phyloP scores from a whole-genome alignment of 139 green algal genomes.

The Parachlorella kessleri region DNA sequence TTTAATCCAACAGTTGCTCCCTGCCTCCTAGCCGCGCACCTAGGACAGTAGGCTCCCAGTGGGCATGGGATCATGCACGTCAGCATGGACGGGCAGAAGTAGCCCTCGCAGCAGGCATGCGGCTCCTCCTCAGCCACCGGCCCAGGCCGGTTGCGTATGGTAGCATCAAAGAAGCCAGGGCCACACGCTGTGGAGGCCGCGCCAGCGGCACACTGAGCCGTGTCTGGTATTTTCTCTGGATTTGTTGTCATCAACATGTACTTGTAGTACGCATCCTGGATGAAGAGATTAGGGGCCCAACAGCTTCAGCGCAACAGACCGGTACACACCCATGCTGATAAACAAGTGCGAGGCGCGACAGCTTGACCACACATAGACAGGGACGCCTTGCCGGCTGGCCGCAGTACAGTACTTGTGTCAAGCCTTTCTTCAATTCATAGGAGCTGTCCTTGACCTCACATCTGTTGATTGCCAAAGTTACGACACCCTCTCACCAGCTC shows the following conservation, averaged over 20 bases:
- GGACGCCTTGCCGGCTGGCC: too few species aligned
- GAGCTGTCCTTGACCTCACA: too few species aligned
- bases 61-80: constrained; percentile 59
- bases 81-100: constrained; percentile 48
- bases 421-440: too few species aligned
- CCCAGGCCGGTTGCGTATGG: neutral
- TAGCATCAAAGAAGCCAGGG: constrained; percentile 51
- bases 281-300: neutral
- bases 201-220: constrained; percentile 20
- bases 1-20: too few species aligned
- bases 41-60: constrained; percentile 43
- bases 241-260: constrained; percentile 57
- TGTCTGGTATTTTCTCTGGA: constrained; percentile 54
- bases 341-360: too few species aligned
- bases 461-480: too few species aligned
- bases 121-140: neutral
- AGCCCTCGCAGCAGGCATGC: constrained; percentile 53
- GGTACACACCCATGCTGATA: neutral
- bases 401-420: too few species aligned
- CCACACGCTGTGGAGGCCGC: constrained; percentile 17
- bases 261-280: too few species aligned
- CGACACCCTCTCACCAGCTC: too few species aligned
- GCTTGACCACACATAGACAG: too few species aligned
- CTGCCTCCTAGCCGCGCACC: constrained; percentile 17
- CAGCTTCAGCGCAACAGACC: neutral